Percentiles rank a stretch among this genome's conserved stretches.
Evolutionary conservation across 192 early-diverging fungal species (phyloP).

Genomic region (Linnemannia zychae): DNA sequence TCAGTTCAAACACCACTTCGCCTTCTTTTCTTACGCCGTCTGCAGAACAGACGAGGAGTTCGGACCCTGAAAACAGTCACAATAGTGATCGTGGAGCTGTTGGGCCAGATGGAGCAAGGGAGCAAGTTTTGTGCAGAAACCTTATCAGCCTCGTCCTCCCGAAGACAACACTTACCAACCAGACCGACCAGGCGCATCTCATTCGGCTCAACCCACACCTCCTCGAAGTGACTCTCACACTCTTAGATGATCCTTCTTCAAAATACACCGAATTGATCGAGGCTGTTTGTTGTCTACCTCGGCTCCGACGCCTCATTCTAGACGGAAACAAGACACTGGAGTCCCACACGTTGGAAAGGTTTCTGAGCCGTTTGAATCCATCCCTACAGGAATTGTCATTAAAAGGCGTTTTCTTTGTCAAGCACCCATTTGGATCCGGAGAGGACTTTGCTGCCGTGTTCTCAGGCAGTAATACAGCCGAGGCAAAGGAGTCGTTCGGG

Average conservation of each 20-base stretch:
- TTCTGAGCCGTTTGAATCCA: slow-evolving; percentile 27
- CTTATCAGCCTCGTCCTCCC: slow-evolving; percentile 26
- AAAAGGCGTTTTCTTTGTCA: slow-evolving; percentile 11
- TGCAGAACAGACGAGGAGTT: not conserved
- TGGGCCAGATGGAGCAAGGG: not conserved
- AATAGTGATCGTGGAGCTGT: not conserved
- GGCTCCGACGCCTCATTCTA: slow-evolving; percentile 20
- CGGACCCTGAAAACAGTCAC: not conserved
- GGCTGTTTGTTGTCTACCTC: slow-evolving; percentile 4
- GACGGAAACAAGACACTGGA: slow-evolving; percentile 22
- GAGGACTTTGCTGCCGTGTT: slow-evolving; percentile 39
- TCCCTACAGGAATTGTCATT: slow-evolving; percentile 37
- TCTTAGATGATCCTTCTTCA: slow-evolving; percentile 26
- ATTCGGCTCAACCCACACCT: slow-evolving; percentile 32
- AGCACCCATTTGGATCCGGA: slow-evolving; percentile 30
- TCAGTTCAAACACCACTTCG: not conserved
- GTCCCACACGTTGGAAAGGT: slow-evolving; percentile 22
- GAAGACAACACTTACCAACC: slow-evolving; percentile 20
- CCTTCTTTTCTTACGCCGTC: not conserved
- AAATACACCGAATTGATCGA: slow-evolving; percentile 11
- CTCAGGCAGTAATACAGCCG: not conserved
- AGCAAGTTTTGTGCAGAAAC: slow-evolving; percentile 18
- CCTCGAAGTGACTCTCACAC: slow-evolving; percentile 11
- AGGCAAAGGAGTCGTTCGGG: slow-evolving; percentile 17
- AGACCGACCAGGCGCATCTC: slow-evolving; percentile 16